These are phyloP conservation scores for Pythium pectinolyticum DNA, from an alignment of 352 stramenopile genomes.

Conservation along the genomic window DNA sequence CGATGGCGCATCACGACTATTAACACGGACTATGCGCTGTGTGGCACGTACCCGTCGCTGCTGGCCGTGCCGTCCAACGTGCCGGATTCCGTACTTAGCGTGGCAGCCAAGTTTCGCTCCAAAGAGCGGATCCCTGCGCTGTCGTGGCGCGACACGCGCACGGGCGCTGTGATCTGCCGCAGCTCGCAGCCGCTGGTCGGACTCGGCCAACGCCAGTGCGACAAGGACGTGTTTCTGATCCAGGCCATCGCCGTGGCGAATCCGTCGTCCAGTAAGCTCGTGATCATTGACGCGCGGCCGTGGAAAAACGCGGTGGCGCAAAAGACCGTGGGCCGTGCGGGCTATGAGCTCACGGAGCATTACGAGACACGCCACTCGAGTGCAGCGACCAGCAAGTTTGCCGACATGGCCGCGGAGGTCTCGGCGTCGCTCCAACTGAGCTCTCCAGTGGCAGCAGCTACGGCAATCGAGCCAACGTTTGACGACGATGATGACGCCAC, in stretches of 20 bases:
- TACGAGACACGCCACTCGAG: conserved; percentile 72
- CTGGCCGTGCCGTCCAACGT: conserved; percentile 66
- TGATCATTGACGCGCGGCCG: conserved; percentile 89
- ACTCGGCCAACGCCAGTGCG: conserved; percentile 76
- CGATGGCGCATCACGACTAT: conserved; percentile 69
- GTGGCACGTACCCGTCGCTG: conserved; percentile 76
- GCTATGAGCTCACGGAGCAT: conserved; percentile 87
- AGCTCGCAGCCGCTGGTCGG: conserved; percentile 86
- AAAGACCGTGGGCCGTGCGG: conserved; percentile 84
- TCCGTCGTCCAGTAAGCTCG: conserved; percentile 72
- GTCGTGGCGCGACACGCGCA: conserved; percentile 75
- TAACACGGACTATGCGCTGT: conserved; percentile 73
- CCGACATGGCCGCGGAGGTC: conserved; percentile 47
- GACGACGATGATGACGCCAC: conserved; percentile 30
- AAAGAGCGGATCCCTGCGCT: conserved; percentile 82
- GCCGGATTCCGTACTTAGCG: conserved; percentile 57
- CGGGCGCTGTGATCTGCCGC: conserved; percentile 73
- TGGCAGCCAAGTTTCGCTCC: conserved; percentile 83
- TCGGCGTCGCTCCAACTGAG: conserved; percentile 25
- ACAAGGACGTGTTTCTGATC: conserved; percentile 84
- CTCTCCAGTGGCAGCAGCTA: conserved; percentile 15
- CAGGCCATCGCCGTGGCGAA: conserved; percentile 78
- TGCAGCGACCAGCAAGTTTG: conserved; percentile 61
- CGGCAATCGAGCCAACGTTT: conserved; percentile 3
- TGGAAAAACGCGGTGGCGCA: conserved; percentile 91